These are phyloP conservation scores for Chenopodium quinoa DNA, from an alignment of 148 eudicot genomes.

Conservation along the genomic window DNA sequence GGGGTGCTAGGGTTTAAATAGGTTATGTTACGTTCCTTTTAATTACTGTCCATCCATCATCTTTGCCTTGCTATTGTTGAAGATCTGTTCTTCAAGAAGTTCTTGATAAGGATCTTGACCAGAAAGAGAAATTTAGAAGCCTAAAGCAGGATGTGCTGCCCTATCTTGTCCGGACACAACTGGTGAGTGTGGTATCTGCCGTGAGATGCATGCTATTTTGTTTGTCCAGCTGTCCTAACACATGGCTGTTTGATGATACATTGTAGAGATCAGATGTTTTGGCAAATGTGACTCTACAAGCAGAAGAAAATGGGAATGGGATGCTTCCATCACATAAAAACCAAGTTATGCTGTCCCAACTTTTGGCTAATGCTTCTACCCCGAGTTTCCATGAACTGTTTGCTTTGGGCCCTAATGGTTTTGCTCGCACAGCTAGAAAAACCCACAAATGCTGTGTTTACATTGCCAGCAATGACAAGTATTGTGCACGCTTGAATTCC, in stretches of 20 bases:
- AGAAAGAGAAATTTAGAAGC: constrained; percentile 72
- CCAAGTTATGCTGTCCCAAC: constrained; percentile 69
- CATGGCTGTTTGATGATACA: neutral
- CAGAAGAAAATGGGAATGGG: constrained; percentile 70
- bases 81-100: constrained; percentile 89
- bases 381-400: constrained; percentile 84
- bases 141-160: constrained; percentile 85
- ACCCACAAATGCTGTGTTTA: constrained; percentile 95
- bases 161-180: constrained; percentile 82
- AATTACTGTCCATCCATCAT: constrained; percentile 7
- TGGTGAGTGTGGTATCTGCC: constrained; percentile 48
- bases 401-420: constrained; percentile 64
- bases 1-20: neutral
- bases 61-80: constrained; percentile 14
- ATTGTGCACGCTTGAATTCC: constrained; percentile 89
- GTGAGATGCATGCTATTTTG: neutral
- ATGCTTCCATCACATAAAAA: constrained; percentile 40
- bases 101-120: constrained; percentile 66
- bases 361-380: constrained; percentile 82
- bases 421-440: constrained; percentile 47
- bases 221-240: neutral
- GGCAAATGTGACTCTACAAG: constrained; percentile 40
- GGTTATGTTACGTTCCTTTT: neutral
- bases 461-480: constrained; percentile 79
- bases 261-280: constrained; percentile 75